Conservation (phyloP, 164 flowering plant genomes). For the Macadamia tetraphylla region DNA sequence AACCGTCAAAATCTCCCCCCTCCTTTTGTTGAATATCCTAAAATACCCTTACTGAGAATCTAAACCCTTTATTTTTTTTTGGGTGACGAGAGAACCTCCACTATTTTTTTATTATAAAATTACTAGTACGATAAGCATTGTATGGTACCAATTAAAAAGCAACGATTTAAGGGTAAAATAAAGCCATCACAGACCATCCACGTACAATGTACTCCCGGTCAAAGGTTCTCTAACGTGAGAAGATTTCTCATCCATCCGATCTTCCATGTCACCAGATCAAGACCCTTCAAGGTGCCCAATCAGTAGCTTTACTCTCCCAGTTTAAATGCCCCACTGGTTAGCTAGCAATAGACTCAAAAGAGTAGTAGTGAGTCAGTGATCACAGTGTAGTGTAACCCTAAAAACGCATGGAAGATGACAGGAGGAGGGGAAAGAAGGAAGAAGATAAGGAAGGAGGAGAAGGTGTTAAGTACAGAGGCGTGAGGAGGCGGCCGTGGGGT, state of each 20-base stretch:
- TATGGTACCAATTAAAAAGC: too few relatives aligned
- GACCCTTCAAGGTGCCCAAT: background rate
- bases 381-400: too few relatives aligned
- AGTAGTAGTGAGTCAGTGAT: too few relatives aligned
- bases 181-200: background rate
- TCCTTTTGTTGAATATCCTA: too few relatives aligned
- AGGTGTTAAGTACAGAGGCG: conserved; percentile 8
- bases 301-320: background rate
- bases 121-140: too few relatives aligned
- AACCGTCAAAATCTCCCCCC: too few relatives aligned
- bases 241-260: background rate
- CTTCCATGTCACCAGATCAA: background rate
- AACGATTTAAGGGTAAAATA: background rate
- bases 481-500: conserved; percentile 15
- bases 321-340: background rate
- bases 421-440: background rate
- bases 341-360: too few relatives aligned
- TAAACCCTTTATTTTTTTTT: too few relatives aligned
- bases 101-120: too few relatives aligned
- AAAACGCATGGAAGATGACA: background rate
- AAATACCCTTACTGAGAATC: too few relatives aligned
- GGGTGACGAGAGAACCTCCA: too few relatives aligned
- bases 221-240: background rate
- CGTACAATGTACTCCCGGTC: background rate
- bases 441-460: conserved; percentile 5